Percentiles rank a stretch among this genome's conserved stretches.
Evolutionary conservation across 1,284 basidiomycete species (phyloP).

Genomic region (Chalciporus sp.): DNA sequence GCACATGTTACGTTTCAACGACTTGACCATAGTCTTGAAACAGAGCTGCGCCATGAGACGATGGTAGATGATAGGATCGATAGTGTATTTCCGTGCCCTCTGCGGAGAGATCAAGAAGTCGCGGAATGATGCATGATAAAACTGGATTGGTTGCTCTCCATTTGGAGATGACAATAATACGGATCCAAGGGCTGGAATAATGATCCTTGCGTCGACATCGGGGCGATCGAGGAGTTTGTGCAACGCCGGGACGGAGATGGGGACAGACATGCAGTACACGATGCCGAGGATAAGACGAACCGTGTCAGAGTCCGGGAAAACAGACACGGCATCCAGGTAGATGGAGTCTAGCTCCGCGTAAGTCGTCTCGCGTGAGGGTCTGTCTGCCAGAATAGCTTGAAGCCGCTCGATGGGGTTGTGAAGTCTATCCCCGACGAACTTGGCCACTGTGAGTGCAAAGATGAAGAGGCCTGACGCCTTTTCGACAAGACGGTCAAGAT

Average conservation of each 20-base stretch:
- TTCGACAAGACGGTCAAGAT: conserved; percentile 16
- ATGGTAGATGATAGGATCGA: conserved; percentile 18
- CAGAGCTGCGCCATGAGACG: conserved; percentile 18
- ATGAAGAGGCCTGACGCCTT: conserved; percentile 27
- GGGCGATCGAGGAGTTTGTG: conserved; percentile 11
- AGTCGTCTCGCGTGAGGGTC: not conserved
- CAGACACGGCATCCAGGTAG: conserved; percentile 15
- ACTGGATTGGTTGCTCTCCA: conserved; percentile 17
- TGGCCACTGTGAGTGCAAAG: conserved; percentile 27
- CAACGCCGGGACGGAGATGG: conserved; percentile 11
- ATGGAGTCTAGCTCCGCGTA: conserved; percentile 18
- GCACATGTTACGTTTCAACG: conserved; percentile 22
- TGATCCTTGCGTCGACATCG: conserved; percentile 16
- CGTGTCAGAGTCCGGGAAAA: conserved; percentile 9
- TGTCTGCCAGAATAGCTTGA: conserved; percentile 13
- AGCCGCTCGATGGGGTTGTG: conserved; percentile 18
- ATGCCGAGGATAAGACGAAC: conserved; percentile 16
- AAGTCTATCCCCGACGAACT: conserved; percentile 19
- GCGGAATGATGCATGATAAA: conserved; percentile 27
- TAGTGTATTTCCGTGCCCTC: conserved; percentile 10
- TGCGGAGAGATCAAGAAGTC: conserved; percentile 17
- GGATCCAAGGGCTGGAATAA: conserved; percentile 16
- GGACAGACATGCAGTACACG: conserved; percentile 13
- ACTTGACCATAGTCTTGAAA: conserved; percentile 13
- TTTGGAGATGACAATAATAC: conserved; percentile 15